Evolutionary conservation across 2,329 filamentous ascomycete genomes (phyloP), one percentile per base, ranked within the genome.

Genomic region (Cercospora zeae-maydis): DNA sequence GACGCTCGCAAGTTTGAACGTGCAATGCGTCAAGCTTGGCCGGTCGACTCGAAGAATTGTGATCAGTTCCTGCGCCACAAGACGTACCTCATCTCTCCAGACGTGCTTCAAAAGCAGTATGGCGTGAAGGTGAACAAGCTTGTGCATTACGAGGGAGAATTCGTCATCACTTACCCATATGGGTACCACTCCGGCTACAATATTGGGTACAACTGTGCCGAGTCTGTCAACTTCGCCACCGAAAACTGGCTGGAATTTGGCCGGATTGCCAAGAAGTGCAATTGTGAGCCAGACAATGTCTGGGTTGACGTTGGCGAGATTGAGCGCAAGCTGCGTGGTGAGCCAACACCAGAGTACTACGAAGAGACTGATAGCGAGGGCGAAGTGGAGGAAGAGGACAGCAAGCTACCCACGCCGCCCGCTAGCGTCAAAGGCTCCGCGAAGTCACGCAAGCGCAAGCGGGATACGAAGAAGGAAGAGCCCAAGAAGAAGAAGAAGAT

Each of bases 101-200:
- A 91, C 42, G 86, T 95, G 62, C 82, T 99, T 10, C 87, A 91
- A 70, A 90, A 90, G 63, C 88, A 96, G 71, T 97, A 91, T 77
- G 91, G 92, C 68, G 97, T 99, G 78, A 93, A 91, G 61, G 96
- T 98, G 74, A 99, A 99, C 81, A 93, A 92, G 73, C 85, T 96
- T 66, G 91, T 98, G 11, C 96, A 96, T 55, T 92, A 96, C 70
- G 95, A 96, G 66, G 93, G 95, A 64, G 95, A 99, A 74, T 99
- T 99, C 68, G 92, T 99, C 65, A 96, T 99, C 67, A 99, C 95
- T 0, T 99, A 96, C 74, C 95, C 95, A 0, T 99, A 98, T 72
- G 95, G 95, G 21, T 99, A 99, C 75, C 95, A 99, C 74, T 99
- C 95, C 4, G 95, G 95, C 4, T 99, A 96, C 77, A 99, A 99